Evolutionary conservation across 257 asterid species (phyloP).

Genomic region (Gentiana dahurica): DNA sequence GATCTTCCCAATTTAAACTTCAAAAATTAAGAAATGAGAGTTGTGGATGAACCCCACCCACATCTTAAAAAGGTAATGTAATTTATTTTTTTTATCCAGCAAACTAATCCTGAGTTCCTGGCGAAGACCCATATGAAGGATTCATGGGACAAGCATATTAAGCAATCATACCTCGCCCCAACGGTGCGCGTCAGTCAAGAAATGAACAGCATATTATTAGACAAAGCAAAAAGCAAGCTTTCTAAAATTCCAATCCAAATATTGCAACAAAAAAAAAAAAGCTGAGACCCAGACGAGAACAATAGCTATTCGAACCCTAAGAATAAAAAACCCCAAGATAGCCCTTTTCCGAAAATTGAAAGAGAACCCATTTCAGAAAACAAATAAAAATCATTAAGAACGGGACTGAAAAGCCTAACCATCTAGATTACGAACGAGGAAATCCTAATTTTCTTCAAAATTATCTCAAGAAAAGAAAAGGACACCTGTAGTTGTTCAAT

Average conservation of each 20-base stretch:
- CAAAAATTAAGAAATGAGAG: conserved; percentile 4
- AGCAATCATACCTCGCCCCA: no score
- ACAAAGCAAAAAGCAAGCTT: no score
- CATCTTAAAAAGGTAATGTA: not conserved
- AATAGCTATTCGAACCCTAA: conserved; percentile 6
- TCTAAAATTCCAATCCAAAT: no score
- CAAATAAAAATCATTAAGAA: not conserved
- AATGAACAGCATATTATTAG: no score
- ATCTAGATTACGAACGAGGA: not conserved
- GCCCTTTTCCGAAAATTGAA: conserved; percentile 2
- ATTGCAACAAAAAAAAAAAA: not conserved
- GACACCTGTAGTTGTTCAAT: conserved; percentile 77
- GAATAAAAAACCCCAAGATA: conserved; percentile 4
- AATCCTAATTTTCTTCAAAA: not conserved
- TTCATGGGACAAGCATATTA: no score
- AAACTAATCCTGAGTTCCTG: not conserved
- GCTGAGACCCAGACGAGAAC: not conserved
- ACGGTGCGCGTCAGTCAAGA: no score
- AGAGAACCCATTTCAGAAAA: conserved; percentile 15
- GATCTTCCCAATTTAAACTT: not conserved
- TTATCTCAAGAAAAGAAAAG: not conserved
- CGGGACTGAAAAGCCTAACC: not conserved
- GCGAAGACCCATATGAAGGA: no score
- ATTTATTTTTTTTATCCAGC: no score
- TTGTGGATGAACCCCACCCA: not conserved